Evolutionary conservation across 352 stramenopile genomes (phyloP).

Genomic region (Pythium periplocum): DNA sequence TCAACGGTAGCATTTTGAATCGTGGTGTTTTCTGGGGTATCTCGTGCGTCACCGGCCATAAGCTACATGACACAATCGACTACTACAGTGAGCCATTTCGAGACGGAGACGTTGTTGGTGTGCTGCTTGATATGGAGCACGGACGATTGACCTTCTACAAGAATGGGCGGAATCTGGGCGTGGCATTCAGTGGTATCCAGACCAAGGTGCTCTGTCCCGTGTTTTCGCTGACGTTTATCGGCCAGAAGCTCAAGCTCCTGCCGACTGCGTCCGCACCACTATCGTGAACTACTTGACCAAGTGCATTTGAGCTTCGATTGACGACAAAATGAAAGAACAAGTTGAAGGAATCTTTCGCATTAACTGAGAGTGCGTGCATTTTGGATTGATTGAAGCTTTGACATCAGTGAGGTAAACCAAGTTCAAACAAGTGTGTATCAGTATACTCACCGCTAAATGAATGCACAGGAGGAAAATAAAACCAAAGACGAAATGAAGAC

Average conservation of each 20-base stretch:
- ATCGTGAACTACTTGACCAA: slow-evolving; percentile 4
- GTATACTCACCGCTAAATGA: too few species aligned
- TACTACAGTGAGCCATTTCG: slow-evolving; percentile 68
- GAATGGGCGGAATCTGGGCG: slow-evolving; percentile 67
- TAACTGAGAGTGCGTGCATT: too few species aligned
- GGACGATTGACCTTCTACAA: slow-evolving; percentile 73
- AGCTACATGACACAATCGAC: slow-evolving; percentile 68
- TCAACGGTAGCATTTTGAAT: slow-evolving; percentile 56
- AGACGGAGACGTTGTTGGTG: slow-evolving; percentile 68
- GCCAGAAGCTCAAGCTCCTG: slow-evolving; percentile 62
- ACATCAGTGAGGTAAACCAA: too few species aligned
- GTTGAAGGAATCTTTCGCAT: too few species aligned
- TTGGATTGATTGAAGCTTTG: too few species aligned
- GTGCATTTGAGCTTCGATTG: too few species aligned
- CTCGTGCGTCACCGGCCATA: slow-evolving; percentile 71
- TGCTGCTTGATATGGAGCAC: slow-evolving; percentile 74
- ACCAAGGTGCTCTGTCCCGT: slow-evolving; percentile 56
- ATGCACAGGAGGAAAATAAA: too few species aligned
- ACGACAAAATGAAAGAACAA: too few species aligned
- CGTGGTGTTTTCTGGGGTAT: slow-evolving; percentile 71
- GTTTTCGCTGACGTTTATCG: slow-evolving; percentile 65
- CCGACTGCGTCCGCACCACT: slow-evolving; percentile 48
- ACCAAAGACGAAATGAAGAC: too few species aligned
- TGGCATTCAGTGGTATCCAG: slow-evolving; percentile 61
- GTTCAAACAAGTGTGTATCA: too few species aligned